phyloP scores from a whole-genome alignment of 1,284 basidiomycete genomes.

The Leccinum subrobustum region DNA sequence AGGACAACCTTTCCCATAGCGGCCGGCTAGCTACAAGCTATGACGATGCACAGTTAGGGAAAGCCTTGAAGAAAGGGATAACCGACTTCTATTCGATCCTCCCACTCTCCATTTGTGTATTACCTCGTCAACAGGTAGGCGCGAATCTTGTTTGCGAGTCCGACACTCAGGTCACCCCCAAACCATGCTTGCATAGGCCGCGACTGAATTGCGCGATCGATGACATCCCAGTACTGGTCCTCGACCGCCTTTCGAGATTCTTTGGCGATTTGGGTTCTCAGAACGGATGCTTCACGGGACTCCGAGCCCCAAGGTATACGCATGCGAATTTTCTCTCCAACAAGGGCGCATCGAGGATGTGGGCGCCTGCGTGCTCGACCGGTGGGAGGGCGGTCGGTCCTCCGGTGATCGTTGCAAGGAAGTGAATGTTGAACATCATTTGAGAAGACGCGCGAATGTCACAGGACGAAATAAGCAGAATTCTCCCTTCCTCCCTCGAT shows the following conservation, averaged over 20 bases:
- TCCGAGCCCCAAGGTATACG: constrained; percentile 68
- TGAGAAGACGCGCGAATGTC: too few relatives aligned
- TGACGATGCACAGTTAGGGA: too few relatives aligned
- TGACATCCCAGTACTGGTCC: constrained; percentile 81
- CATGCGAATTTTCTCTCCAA: constrained; percentile 74
- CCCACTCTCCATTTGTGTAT: too few relatives aligned
- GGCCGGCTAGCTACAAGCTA: too few relatives aligned
- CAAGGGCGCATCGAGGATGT: constrained; percentile 71
- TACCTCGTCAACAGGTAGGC: constrained; percentile 21
- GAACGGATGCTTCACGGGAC: constrained; percentile 52
- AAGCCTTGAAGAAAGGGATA: too few relatives aligned
- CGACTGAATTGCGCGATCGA: constrained; percentile 82
- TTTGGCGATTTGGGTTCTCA: constrained; percentile 57
- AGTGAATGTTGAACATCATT: too few relatives aligned
- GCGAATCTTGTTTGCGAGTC: constrained; percentile 74
- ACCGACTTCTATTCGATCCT: too few relatives aligned
- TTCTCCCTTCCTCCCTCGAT: too few relatives aligned
- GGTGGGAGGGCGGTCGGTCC: constrained; percentile 40
- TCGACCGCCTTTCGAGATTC: constrained; percentile 78
- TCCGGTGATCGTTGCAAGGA: too few relatives aligned
- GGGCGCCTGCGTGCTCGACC: constrained; percentile 71
- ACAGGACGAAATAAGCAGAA: too few relatives aligned
- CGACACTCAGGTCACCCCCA: too few relatives aligned
- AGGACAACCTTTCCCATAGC: too few relatives aligned
- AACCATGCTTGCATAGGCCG: constrained; percentile 73